phyloP scores from a whole-genome alignment of 2,329 filamentous ascomycete genomes.

The Exophiala aquamarina region DNA sequence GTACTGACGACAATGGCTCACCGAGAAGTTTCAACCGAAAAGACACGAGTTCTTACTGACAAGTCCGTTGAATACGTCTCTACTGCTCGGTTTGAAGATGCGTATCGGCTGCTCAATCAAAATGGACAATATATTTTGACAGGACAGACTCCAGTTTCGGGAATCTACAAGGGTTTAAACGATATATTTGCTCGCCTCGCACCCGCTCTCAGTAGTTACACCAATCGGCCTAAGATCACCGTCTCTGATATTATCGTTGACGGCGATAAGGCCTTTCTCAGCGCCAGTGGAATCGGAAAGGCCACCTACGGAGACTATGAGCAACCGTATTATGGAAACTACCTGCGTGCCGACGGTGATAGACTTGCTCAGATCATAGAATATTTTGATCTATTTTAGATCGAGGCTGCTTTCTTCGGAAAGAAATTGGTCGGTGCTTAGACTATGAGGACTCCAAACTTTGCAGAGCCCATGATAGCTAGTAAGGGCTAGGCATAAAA shows the following conservation, averaged over 20 bases:
- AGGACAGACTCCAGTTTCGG: slow-evolving; percentile 1
- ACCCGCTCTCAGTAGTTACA: background rate
- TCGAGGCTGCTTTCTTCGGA: background rate
- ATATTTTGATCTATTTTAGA: slow-evolving; percentile 1
- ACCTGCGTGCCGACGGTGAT: background rate
- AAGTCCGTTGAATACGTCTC: slow-evolving; percentile 4
- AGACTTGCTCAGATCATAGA: background rate
- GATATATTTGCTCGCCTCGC: background rate
- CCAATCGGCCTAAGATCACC: background rate
- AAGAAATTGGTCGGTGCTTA: slow-evolving; percentile 1
- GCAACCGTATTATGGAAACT: background rate
- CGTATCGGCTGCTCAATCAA: slow-evolving; percentile 6
- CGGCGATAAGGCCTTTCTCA: background rate
- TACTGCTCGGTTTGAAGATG: slow-evolving; percentile 3
- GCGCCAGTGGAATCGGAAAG: background rate
- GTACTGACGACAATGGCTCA: background rate
- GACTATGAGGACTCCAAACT: too few species aligned
- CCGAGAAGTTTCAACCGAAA: background rate
- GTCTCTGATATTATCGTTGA: background rate
- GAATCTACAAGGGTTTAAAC: background rate
- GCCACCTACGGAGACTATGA: background rate
- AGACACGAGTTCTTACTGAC: background rate
- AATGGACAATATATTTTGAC: slow-evolving; percentile 5
- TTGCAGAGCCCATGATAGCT: too few species aligned
- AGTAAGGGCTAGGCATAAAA: too few species aligned